These are phyloP conservation scores for Neurospora sp. DNA, from an alignment of 495 filamentous ascomycete genomes.

Conservation along the genomic window DNA sequence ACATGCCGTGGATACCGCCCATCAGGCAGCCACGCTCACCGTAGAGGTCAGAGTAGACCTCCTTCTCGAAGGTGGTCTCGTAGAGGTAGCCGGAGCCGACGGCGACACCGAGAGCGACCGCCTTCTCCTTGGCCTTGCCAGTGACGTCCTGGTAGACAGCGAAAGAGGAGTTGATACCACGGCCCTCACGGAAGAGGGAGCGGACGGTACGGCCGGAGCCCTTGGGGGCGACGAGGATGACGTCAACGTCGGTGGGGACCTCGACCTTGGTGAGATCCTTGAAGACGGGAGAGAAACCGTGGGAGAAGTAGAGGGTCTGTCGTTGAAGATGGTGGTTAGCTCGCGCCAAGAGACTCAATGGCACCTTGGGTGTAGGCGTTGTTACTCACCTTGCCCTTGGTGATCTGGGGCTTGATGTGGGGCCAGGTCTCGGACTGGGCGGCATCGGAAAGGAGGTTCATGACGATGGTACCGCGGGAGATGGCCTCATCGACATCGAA, in stretches of 20 bases:
- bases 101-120: slow-evolving; percentile 91
- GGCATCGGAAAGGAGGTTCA: slow-evolving; percentile 97
- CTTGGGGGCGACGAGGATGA: slow-evolving; percentile 98
- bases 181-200: slow-evolving; percentile 92
- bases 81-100: slow-evolving; percentile 97
- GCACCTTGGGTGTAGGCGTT: neutral
- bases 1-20: slow-evolving; percentile 99
- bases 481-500: slow-evolving; percentile 97
- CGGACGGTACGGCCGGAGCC: slow-evolving; percentile 97
- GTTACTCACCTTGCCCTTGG: slow-evolving; percentile 79
- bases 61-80: slow-evolving; percentile 99
- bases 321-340: neutral
- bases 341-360: neutral
- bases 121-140: slow-evolving; percentile 96
- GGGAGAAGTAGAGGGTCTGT: slow-evolving; percentile 97
- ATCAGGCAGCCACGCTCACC: slow-evolving; percentile 99
- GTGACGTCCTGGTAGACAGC: slow-evolving; percentile 98
- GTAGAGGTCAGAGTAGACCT: slow-evolving; percentile 98
- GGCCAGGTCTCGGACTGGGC: slow-evolving; percentile 99
- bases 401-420: slow-evolving; percentile 89
- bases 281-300: slow-evolving; percentile 99
- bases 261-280: slow-evolving; percentile 99
- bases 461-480: slow-evolving; percentile 84
- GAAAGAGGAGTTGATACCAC: slow-evolving; percentile 98
- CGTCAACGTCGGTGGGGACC: slow-evolving; percentile 86